A percentile compares a stretch with the other conserved stretches of the same genome.
These are phyloP conservation scores for Begonia loranthoides DNA, from an alignment of 306 rosid genomes.

Conservation along the genomic window DNA sequence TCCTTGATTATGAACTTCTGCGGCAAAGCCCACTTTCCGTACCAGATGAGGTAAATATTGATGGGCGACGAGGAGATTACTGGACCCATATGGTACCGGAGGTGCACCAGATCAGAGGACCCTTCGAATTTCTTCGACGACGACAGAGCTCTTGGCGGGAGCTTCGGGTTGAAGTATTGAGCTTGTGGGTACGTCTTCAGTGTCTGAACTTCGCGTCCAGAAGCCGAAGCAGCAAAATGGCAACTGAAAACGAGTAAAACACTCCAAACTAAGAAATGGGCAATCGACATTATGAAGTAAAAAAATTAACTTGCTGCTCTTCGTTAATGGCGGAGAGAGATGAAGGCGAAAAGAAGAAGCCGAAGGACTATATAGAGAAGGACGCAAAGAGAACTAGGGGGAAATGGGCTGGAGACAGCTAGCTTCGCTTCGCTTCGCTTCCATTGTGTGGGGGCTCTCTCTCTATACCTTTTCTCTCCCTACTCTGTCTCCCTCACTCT, in stretches of 20 bases:
- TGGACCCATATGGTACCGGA: slow-evolving; percentile 94
- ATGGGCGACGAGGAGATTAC: slow-evolving; percentile 65
- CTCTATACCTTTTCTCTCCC: neutral
- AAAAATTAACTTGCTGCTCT: neutral
- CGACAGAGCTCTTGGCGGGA: slow-evolving; percentile 39
- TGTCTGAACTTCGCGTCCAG: slow-evolving; percentile 14
- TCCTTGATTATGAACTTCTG: slow-evolving; percentile 50
- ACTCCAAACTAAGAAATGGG: neutral
- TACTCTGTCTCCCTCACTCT: too few relatives aligned
- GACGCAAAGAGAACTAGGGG: neutral
- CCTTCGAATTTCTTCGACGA: slow-evolving; percentile 72
- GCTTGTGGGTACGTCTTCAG: slow-evolving; percentile 14
- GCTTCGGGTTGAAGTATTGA: slow-evolving; percentile 45
- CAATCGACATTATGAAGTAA: neutral
- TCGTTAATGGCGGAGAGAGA: neutral
- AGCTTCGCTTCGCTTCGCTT: neutral
- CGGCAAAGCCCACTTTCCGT: slow-evolving; percentile 56
- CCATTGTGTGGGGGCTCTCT: neutral
- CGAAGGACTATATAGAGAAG: slow-evolving; percentile 1
- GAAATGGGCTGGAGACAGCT: slow-evolving; percentile 7
- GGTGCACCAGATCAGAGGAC: slow-evolving; percentile 56
- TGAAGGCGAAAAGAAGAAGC: neutral
- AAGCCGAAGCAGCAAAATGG: neutral
- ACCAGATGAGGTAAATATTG: slow-evolving; percentile 79
- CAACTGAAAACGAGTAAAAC: too few relatives aligned